phyloP scores from a whole-genome alignment of 257 asterid species.

The Lavandula angustifolia region DNA sequence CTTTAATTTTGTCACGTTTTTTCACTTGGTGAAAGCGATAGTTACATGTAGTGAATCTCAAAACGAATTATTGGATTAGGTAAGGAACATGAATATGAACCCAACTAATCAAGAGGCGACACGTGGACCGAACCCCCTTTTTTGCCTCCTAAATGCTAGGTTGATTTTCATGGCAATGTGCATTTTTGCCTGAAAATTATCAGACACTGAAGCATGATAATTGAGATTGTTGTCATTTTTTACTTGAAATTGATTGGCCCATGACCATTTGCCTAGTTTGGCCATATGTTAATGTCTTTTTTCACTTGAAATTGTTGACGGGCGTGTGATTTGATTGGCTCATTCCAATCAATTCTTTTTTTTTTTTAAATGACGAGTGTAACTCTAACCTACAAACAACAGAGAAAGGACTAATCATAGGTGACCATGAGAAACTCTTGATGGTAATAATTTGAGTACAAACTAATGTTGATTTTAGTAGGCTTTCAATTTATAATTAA shows the following conservation, averaged over 20 bases:
- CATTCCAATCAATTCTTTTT: no score
- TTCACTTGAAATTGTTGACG: constrained; percentile 11
- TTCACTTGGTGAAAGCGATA: no score
- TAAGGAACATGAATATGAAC: constrained; percentile 28
- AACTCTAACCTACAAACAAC: no score
- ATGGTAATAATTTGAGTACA: no score
- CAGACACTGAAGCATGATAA: constrained; percentile 42
- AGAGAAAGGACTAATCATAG: no score
- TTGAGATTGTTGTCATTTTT: no score
- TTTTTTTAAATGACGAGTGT: no score
- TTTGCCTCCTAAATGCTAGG: constrained; percentile 36
- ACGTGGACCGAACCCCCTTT: constrained; percentile 21
- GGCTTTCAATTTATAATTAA: no score
- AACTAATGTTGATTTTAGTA: no score
- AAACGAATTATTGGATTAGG: constrained; percentile 28
- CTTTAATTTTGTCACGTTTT: no score
- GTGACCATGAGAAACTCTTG: no score
- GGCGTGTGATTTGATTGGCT: constrained; percentile 8
- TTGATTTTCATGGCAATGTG: constrained; percentile 38
- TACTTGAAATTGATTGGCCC: no score
- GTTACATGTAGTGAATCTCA: constrained; percentile 17
- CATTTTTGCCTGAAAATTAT: constrained; percentile 31
- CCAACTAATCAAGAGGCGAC: constrained; percentile 27
- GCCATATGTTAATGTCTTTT: constrained; percentile 20
- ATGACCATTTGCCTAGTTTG: constrained; percentile 13